These are phyloP conservation scores for Seiridium unicorne DNA, from an alignment of 2,329 filamentous ascomycete species.

Conservation along the genomic window DNA sequence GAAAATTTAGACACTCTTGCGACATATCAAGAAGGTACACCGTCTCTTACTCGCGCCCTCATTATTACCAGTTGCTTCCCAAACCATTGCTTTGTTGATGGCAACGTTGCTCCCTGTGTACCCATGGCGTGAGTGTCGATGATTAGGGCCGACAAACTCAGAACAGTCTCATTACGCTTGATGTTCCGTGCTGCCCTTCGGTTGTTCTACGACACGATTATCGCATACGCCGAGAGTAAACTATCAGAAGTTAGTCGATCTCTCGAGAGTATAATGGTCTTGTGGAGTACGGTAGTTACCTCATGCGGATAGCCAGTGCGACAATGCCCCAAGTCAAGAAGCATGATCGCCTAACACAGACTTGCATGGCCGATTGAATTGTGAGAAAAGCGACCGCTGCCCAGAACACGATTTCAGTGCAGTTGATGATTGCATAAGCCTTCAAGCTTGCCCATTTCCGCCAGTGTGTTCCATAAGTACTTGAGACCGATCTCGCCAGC, in stretches of 20 bases:
- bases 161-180: neutral
- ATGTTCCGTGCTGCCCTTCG: neutral
- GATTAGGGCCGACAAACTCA: neutral
- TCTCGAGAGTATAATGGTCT: too few relatives aligned
- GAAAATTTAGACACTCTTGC: too few relatives aligned
- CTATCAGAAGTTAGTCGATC: too few relatives aligned
- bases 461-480: slow-evolving; percentile 38
- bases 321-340: neutral
- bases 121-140: neutral
- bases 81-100: neutral
- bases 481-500: slow-evolving; percentile 40
- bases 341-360: neutral
- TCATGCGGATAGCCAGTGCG: neutral
- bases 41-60: neutral
- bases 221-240: neutral
- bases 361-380: neutral
- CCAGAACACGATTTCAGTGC: neutral
- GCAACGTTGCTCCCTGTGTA: neutral
- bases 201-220: neutral
- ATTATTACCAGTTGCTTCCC: neutral
- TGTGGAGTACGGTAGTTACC: neutral
- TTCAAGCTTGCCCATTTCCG: neutral
- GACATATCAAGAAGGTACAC: too few relatives aligned
- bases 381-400: neutral
- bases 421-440: neutral